Evolutionary conservation across 1,284 basidiomycete species (phyloP).

Genomic region (Trametes sp.): DNA sequence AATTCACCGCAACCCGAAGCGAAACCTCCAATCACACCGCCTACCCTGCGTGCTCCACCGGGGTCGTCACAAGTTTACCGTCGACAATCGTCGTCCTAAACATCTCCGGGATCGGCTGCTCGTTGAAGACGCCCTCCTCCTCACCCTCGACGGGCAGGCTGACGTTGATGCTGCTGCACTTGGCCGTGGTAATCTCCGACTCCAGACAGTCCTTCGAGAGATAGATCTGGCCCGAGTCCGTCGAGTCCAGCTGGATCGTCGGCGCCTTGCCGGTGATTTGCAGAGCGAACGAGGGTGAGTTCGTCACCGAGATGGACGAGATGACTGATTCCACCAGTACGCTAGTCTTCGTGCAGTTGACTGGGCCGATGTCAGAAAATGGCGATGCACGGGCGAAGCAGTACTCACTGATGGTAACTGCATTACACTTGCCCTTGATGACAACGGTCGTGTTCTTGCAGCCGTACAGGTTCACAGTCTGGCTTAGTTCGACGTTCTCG

Average conservation of each 20-base stretch:
- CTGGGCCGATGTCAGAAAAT: slow-evolving; percentile 48
- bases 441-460: slow-evolving; percentile 92
- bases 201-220: slow-evolving; percentile 84
- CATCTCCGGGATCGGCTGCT: slow-evolving; percentile 96
- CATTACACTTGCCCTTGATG: slow-evolving; percentile 96
- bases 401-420: slow-evolving; percentile 84
- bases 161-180: slow-evolving; percentile 95
- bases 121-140: slow-evolving; percentile 92
- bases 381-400: not conserved
- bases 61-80: slow-evolving; percentile 88
- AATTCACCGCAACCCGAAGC: slow-evolving; percentile 5
- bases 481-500: slow-evolving; percentile 82
- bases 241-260: slow-evolving; percentile 93
- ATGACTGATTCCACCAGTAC: slow-evolving; percentile 93
- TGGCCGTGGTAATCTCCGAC: slow-evolving; percentile 93
- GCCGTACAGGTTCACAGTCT: slow-evolving; percentile 90
- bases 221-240: slow-evolving; percentile 96
- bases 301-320: slow-evolving; percentile 87
- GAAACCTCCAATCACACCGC: slow-evolving; percentile 11
- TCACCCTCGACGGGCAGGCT: slow-evolving; percentile 88
- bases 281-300: slow-evolving; percentile 91
- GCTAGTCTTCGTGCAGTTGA: slow-evolving; percentile 90
- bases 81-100: slow-evolving; percentile 84
- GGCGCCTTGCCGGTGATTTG: slow-evolving; percentile 93
- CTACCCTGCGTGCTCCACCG: slow-evolving; percentile 90